Evolutionary conservation across 768 basidiomycete genomes (phyloP).

Genomic region (Hygrophoropsis aurantiaca): DNA sequence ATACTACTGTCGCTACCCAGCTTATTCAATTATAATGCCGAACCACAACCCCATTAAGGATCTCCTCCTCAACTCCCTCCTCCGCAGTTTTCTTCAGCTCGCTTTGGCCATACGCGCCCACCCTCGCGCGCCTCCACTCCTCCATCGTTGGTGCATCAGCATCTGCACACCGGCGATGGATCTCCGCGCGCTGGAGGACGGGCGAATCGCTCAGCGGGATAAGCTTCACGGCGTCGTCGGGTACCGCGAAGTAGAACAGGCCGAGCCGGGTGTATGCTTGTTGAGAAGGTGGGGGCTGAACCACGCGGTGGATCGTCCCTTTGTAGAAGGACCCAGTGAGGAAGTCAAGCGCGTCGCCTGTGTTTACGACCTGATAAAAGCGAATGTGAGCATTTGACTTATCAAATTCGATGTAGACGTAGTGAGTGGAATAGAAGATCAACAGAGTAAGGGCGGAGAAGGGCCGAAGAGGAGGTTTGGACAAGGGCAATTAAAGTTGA

Average conservation of each 20-base stretch:
- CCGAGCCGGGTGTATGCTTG: slow-evolving; percentile 32
- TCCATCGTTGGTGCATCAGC: slow-evolving; percentile 28
- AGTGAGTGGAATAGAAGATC: too few relatives aligned
- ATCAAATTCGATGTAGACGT: too few relatives aligned
- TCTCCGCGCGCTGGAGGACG: slow-evolving; percentile 31
- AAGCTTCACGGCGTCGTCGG: slow-evolving; percentile 29
- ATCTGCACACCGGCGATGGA: slow-evolving; percentile 23
- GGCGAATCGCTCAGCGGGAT: slow-evolving; percentile 29
- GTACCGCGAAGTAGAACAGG: slow-evolving; percentile 33
- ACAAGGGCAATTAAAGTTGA: background rate
- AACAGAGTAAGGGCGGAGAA: background rate
- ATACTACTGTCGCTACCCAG: too few relatives aligned
- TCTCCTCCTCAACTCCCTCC: slow-evolving; percentile 32
- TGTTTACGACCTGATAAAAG: slow-evolving; percentile 34
- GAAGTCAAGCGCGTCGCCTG: slow-evolving; percentile 34
- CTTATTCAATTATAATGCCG: slow-evolving; percentile 34
- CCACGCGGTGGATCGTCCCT: slow-evolving; percentile 37
- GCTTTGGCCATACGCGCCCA: slow-evolving; percentile 28
- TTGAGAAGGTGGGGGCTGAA: slow-evolving; percentile 36
- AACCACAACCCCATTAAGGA: slow-evolving; percentile 30
- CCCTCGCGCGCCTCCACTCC: slow-evolving; percentile 29
- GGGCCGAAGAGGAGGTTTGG: background rate
- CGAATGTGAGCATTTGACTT: background rate
- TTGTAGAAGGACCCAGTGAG: slow-evolving; percentile 36
- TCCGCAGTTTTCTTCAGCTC: slow-evolving; percentile 25